These are phyloP conservation scores for Fusarium sp. DNA, from an alignment of 2,329 filamentous ascomycete species.

Conservation along the genomic window DNA sequence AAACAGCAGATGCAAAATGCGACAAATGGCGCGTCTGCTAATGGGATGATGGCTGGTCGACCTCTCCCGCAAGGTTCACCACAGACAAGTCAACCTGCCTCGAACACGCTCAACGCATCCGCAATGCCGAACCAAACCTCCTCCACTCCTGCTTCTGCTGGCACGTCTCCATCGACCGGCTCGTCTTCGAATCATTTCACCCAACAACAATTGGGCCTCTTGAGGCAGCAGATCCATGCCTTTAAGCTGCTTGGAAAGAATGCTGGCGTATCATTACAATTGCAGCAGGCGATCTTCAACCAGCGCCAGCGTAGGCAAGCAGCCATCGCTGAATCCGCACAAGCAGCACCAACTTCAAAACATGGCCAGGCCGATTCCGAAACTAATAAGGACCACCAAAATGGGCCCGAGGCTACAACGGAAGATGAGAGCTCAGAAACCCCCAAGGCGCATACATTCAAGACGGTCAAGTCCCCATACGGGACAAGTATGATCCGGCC, in stretches of 20 bases:
- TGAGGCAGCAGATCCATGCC: slow-evolving; percentile 88
- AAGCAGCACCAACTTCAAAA: slow-evolving; percentile 50
- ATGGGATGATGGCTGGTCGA: slow-evolving; percentile 57
- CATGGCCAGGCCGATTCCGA: slow-evolving; percentile 48
- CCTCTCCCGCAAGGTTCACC: slow-evolving; percentile 55
- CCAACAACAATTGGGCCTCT: slow-evolving; percentile 78
- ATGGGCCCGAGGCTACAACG: slow-evolving; percentile 50
- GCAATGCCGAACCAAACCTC: slow-evolving; percentile 52
- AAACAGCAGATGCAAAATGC: slow-evolving; percentile 64
- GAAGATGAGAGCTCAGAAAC: slow-evolving; percentile 49
- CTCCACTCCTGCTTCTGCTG: slow-evolving; percentile 49
- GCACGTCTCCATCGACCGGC: slow-evolving; percentile 46
- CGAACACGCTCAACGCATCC: slow-evolving; percentile 53
- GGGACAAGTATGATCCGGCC: slow-evolving; percentile 63
- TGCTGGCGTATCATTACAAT: slow-evolving; percentile 77
- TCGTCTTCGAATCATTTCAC: slow-evolving; percentile 71
- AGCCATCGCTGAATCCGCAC: slow-evolving; percentile 60
- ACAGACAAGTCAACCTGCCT: slow-evolving; percentile 48
- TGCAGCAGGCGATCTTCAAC: slow-evolving; percentile 86
- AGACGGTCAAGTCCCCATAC: slow-evolving; percentile 81
- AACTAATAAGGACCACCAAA: slow-evolving; percentile 50
- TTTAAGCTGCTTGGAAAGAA: slow-evolving; percentile 94
- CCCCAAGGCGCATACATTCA: slow-evolving; percentile 67
- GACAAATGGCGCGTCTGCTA: slow-evolving; percentile 62
- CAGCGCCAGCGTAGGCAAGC: slow-evolving; percentile 74